Evolutionary conservation across 2,329 filamentous ascomycete species (phyloP).

Genomic region (Zarea fungicola): DNA sequence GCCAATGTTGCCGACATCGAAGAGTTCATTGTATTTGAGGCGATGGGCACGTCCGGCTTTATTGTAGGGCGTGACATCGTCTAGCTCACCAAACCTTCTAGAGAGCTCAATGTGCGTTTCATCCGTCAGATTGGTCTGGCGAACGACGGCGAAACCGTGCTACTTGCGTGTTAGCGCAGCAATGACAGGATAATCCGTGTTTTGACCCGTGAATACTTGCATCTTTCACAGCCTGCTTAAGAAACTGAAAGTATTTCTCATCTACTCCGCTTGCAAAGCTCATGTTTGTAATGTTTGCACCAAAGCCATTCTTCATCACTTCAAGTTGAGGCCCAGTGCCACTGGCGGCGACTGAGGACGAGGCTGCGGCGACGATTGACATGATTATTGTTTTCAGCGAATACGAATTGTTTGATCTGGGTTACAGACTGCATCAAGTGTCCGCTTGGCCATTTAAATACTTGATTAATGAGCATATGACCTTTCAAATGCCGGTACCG

Average conservation of each 20-base stretch:
- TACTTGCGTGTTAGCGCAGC: constrained; percentile 18
- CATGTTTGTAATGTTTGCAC: background rate
- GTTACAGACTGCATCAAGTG: no score
- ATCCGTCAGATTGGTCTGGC: constrained; percentile 45
- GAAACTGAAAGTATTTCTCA: background rate
- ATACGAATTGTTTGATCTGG: no score
- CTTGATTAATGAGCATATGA: no score
- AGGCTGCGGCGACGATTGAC: no score
- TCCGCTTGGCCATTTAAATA: no score
- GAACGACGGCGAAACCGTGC: constrained; percentile 50
- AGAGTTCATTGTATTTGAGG: constrained; percentile 45
- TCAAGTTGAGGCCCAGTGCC: background rate
- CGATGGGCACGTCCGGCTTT: constrained; percentile 40
- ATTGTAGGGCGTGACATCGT: constrained; percentile 48
- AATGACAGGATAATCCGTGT: background rate
- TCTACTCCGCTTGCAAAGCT: background rate
- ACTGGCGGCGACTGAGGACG: no score
- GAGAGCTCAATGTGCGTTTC: constrained; percentile 46
- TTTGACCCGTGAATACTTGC: no score
- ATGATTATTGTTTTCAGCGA: no score
- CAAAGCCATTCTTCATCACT: background rate
- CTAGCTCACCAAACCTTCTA: constrained; percentile 46
- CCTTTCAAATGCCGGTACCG: no score
- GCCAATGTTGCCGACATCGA: constrained; percentile 53
- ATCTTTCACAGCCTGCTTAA: background rate